These are phyloP conservation scores for Cryptococcus floricola DNA, from an alignment of 1,284 basidiomycete species.

Conservation along the genomic window DNA sequence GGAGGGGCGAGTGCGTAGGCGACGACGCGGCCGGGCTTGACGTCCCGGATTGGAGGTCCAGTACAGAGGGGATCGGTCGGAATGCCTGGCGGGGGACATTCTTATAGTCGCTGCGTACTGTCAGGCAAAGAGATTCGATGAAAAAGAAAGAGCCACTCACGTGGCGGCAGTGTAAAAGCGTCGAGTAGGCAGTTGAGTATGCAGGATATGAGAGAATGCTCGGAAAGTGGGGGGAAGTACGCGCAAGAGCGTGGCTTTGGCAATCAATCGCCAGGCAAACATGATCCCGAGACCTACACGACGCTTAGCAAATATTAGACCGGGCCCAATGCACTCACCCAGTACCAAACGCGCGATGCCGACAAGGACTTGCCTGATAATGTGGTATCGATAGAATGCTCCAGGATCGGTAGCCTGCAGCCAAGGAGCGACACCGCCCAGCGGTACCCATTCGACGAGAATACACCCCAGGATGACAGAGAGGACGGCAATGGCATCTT, in stretches of 20 bases:
- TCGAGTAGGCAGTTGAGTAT: conserved; percentile 63
- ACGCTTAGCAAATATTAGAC: neutral
- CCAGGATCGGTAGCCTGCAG: neutral
- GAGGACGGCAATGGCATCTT: conserved; percentile 90
- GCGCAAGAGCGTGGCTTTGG: conserved; percentile 68
- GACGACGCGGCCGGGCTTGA: conserved; percentile 5
- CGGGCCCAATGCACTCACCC: conserved; percentile 44
- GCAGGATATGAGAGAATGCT: conserved; percentile 54
- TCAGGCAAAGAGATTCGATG: too few relatives aligned
- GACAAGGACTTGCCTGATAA: neutral
- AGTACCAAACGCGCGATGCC: conserved; percentile 37
- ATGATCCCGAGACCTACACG: conserved; percentile 55
- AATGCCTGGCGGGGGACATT: conserved; percentile 58
- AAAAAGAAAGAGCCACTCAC: conserved; percentile 37
- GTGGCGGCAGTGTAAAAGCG: conserved; percentile 84
- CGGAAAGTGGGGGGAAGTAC: conserved; percentile 79
- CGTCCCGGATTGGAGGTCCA: conserved; percentile 62
- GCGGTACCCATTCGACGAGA: conserved; percentile 59
- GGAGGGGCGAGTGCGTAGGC: neutral
- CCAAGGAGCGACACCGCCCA: neutral
- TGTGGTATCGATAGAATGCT: neutral
- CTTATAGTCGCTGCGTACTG: conserved; percentile 56
- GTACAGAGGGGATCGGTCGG: conserved; percentile 74
- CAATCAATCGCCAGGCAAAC: conserved; percentile 77
- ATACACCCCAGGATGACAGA: conserved; percentile 77